Conservation (phyloP, 2,329 filamentous ascomycete species). For the Fusarium udum region DNA sequence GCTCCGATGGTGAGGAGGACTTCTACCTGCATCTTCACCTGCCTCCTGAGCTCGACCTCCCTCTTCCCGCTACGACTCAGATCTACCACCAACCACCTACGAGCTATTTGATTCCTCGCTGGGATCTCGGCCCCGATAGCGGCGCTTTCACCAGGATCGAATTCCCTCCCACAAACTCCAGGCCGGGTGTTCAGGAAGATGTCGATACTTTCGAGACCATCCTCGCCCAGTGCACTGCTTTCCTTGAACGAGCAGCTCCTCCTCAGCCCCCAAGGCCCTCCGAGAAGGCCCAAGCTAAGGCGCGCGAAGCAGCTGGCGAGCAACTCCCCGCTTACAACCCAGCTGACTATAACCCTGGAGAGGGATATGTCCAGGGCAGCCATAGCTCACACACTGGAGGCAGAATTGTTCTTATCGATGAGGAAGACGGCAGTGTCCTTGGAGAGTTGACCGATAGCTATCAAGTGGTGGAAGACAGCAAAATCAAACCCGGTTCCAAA, state of each 20-base stretch:
- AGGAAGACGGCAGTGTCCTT: constrained; percentile 95
- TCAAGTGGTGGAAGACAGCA: constrained; percentile 78
- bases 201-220: constrained; percentile 98
- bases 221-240: constrained; percentile 95
- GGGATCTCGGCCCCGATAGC: constrained; percentile 88
- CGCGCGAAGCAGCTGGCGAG: constrained; percentile 54
- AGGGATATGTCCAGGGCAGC: constrained; percentile 76
- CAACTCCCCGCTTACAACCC: constrained; percentile 79
- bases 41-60: constrained; percentile 91
- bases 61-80: constrained; percentile 93
- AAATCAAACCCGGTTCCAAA: constrained; percentile 87
- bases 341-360: constrained; percentile 78
- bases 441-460: constrained; percentile 89
- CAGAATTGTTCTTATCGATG: constrained; percentile 91
- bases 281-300: constrained; percentile 52
- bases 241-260: constrained; percentile 83
- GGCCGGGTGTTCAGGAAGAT: constrained; percentile 84
- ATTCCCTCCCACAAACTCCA: constrained; percentile 79
- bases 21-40: constrained; percentile 97
- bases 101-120: constrained; percentile 94
- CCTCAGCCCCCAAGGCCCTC: constrained; percentile 52
- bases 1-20: constrained; percentile 79
- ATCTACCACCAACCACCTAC: constrained; percentile 95
- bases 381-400: constrained; percentile 64
- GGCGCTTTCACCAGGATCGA: constrained; percentile 94